Evolutionary conservation across 108 stramenopile species (phyloP).

Genomic region (Skeletonema costatum): DNA sequence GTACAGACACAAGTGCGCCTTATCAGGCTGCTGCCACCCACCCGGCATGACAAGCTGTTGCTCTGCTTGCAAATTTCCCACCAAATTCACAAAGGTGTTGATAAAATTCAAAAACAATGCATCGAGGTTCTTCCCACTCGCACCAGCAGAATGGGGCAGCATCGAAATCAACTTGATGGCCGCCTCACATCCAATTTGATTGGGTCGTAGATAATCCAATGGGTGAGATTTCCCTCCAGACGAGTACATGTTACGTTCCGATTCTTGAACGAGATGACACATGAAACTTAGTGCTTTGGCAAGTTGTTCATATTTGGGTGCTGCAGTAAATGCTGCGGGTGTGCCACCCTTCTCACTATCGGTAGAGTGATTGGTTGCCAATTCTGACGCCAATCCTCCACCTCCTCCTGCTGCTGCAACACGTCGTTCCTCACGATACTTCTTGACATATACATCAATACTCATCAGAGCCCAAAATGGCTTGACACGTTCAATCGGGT

Average conservation of each 20-base stretch:
- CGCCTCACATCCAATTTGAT: conserved; percentile 83
- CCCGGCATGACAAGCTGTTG: conserved; percentile 88
- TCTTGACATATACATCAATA: conserved; percentile 79
- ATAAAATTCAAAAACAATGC: conserved; percentile 84
- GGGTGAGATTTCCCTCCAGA: conserved; percentile 42
- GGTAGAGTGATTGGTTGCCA: conserved; percentile 7
- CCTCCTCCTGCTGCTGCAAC: background rate
- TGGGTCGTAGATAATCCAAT: conserved; percentile 60
- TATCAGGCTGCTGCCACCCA: conserved; percentile 88
- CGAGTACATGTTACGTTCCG: conserved; percentile 51
- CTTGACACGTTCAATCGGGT: conserved; percentile 84
- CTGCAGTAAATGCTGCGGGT: conserved; percentile 28
- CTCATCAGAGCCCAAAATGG: conserved; percentile 88
- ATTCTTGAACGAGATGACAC: conserved; percentile 79
- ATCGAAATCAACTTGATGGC: conserved; percentile 83
- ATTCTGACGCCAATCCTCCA: conserved; percentile 54
- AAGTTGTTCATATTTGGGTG: conserved; percentile 82
- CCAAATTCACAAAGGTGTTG: conserved; percentile 84
- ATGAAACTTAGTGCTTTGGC: conserved; percentile 85
- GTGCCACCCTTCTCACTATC: conserved; percentile 12
- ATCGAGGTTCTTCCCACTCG: conserved; percentile 77
- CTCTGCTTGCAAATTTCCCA: conserved; percentile 74
- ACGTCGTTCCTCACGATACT: conserved; percentile 17
- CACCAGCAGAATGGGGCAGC: conserved; percentile 84
- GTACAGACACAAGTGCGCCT: conserved; percentile 79